A percentile compares a stretch with the other conserved stretches of the same genome.
phyloP scores from a whole-genome alignment of 176 grass and related monocot genomes.

The Carex parvula region DNA sequence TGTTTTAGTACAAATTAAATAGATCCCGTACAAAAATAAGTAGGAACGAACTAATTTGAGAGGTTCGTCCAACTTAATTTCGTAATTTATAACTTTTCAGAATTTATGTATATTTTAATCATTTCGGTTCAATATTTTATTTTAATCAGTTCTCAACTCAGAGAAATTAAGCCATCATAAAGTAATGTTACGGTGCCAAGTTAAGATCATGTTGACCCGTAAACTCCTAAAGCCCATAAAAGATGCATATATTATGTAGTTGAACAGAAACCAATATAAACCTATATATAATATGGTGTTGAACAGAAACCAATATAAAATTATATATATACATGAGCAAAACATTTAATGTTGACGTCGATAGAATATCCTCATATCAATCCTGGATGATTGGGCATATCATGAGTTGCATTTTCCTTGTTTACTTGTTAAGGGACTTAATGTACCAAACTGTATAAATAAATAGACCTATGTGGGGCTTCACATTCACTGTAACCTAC shows the following conservation, averaged over 20 bases:
- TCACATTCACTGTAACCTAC: not conserved
- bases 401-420: not conserved
- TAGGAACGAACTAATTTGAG: no score
- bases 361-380: not conserved
- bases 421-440: constrained; percentile 22
- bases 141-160: not conserved
- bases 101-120: no score
- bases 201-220: constrained; percentile 10
- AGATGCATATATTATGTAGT: constrained; percentile 13
- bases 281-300: not conserved
- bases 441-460: constrained; percentile 33
- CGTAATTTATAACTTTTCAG: no score
- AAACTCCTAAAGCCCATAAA: constrained; percentile 1
- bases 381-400: not conserved
- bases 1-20: no score
- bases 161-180: not conserved
- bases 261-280: constrained; percentile 1
- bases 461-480: constrained; percentile 26
- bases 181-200: not conserved
- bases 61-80: no score
- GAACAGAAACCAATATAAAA: not conserved
- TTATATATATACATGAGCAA: not conserved
- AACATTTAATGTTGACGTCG: not conserved
- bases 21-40: no score
- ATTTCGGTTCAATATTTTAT: no score